phyloP scores from a whole-genome alignment of 2,329 filamentous ascomycete species.

The Calonectria pseudoreteaudii region DNA sequence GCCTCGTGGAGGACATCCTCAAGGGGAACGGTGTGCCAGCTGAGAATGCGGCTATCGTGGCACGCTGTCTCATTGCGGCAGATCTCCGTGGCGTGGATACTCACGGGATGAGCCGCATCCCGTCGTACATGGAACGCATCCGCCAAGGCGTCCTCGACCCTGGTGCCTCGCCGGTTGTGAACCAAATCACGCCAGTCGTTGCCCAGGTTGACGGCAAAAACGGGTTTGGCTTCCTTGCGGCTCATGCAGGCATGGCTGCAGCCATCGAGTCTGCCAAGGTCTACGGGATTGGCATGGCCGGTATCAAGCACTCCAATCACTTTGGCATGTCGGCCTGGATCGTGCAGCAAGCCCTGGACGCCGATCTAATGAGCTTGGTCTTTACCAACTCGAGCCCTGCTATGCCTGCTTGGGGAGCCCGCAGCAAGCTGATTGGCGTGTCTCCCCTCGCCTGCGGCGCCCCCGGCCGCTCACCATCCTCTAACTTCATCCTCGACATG shows the following conservation, averaged over 20 bases:
- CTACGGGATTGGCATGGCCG: slow-evolving; percentile 81
- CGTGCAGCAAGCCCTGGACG: slow-evolving; percentile 81
- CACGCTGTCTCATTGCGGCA: slow-evolving; percentile 77
- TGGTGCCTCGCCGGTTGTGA: slow-evolving; percentile 67
- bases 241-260: slow-evolving; percentile 72
- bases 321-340: slow-evolving; percentile 88
- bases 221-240: slow-evolving; percentile 80
- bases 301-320: slow-evolving; percentile 82
- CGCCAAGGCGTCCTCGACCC: slow-evolving; percentile 76
- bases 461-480: slow-evolving; percentile 67
- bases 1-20: slow-evolving; percentile 67
- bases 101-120: slow-evolving; percentile 81
- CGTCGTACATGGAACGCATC: slow-evolving; percentile 81
- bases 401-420: slow-evolving; percentile 77
- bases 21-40: slow-evolving; percentile 69
- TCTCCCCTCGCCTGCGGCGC: slow-evolving; percentile 82
- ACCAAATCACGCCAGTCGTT: slow-evolving; percentile 76
- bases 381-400: slow-evolving; percentile 81
- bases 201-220: slow-evolving; percentile 77
- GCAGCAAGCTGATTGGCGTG: slow-evolving; percentile 77
- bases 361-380: slow-evolving; percentile 75
- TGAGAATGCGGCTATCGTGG: slow-evolving; percentile 70
- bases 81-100: slow-evolving; percentile 85
- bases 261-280: slow-evolving; percentile 74
- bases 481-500: slow-evolving; percentile 79